Base-by-base conservation (phyloP, 2,329 filamentous ascomycete species). In the Chaetomiaceae sp. region DNA sequence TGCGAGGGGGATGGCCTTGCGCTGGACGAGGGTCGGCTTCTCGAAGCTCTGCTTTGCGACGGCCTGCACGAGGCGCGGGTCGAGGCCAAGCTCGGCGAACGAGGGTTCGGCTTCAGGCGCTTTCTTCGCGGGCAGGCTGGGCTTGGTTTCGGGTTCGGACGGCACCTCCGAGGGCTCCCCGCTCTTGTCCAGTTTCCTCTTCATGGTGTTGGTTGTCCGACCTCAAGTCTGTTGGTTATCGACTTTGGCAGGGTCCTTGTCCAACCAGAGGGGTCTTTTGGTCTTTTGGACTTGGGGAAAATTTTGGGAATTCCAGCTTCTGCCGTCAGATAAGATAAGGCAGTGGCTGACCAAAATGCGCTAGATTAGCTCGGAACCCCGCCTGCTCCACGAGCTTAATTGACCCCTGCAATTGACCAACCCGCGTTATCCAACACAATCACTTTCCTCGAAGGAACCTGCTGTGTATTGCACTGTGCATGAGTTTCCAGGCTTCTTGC, bases 11-110 rank as follows among this genome's bases (percentile, higher is more conserved):
- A 99, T 95, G 1, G 89, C 88, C 68, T 86, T 85, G 37, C 82
- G 79, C 70, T 99, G 93, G 2, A 97, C 87, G 12, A 85, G 78
- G n/a, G 93, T 97, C 13, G 93, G 93, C 51, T 83, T 83, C 56
- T 85, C 78, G 72, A 91, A 97, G 68, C 86, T 85, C 68, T 93
- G 86, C 65, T 87, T 85, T 41, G 86, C 85, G 60, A 97, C 79
- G 48, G 87, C 90, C 73, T 96, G 89, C 30, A 96, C 76, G 25
- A 99, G 75, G 58, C 93, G 83, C 9, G 89, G 72, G 65, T 99
- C 93, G 55, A 99, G 82, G 55, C 83, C 83, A 55, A 97, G 78
- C 50, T 82, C 79, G 57, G 85, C 77, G 65, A 97, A 99, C 3
- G 82, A 82, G 46, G 71, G 65, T 17, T 75, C 69, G 19, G 64